phyloP scores from a whole-genome alignment of 768 basidiomycete species.

The Mycena pura region DNA sequence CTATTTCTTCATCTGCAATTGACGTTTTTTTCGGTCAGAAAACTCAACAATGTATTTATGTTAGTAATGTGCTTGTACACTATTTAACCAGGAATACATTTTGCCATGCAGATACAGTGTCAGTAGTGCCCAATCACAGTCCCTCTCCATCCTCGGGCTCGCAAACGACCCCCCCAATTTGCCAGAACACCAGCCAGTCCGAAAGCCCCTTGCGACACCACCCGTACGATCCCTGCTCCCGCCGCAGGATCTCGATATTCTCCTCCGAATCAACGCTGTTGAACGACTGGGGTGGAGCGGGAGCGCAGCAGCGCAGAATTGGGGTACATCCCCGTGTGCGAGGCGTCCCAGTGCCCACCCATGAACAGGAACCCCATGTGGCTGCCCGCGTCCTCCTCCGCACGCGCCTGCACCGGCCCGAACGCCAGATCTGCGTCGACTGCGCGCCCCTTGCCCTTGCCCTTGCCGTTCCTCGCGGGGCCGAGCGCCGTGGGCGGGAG shows the following conservation, averaged over 20 bases:
- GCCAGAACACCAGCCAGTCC: constrained; percentile 86
- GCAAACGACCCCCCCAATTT: constrained; percentile 61
- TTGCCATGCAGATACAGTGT: constrained; percentile 18
- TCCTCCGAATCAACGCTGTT: constrained; percentile 63
- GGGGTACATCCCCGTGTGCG: constrained; percentile 49
- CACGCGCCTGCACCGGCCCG: constrained; percentile 54
- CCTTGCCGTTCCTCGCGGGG: background rate
- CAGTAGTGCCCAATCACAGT: constrained; percentile 1
- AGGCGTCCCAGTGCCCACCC: constrained; percentile 60
- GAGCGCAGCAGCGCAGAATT: constrained; percentile 45
- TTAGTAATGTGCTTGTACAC: no score
- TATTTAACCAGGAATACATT: constrained; percentile 10
- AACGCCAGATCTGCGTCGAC: no score
- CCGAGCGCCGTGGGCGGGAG: constrained; percentile 56
- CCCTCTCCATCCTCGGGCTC: constrained; percentile 35
- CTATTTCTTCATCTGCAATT: no score
- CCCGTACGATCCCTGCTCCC: constrained; percentile 74
- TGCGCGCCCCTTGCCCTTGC: constrained; percentile 40
- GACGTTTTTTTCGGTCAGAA: no score
- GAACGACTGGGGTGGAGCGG: constrained; percentile 51
- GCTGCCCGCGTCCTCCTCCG: constrained; percentile 71
- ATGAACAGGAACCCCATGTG: constrained; percentile 61
- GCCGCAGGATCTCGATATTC: constrained; percentile 49
- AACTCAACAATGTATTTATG: no score
- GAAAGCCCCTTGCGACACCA: constrained; percentile 77